Base-by-base conservation (phyloP, 176 grass and related monocot species). In the Cenchrus fungigraminus region DNA sequence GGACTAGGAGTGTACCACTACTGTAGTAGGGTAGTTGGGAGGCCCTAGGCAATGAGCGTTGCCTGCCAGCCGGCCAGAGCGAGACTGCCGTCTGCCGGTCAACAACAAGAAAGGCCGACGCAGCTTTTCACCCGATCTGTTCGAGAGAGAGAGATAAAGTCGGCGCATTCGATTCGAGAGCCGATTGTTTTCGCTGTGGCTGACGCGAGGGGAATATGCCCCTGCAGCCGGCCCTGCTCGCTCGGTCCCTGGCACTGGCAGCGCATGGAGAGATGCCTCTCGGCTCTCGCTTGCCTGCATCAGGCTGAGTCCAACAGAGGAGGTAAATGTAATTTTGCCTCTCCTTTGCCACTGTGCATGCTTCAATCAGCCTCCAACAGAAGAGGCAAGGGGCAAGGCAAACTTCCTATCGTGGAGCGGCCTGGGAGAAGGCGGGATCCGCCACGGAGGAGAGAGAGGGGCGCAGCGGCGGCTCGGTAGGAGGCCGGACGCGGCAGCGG, bases 141-240 rank as follows among this genome's bases (percentile, higher is more conserved):
- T 3, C 9, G 1, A 19, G 14, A 11, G 31, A 59, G 43, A 60
- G 40, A 12, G 9, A 60, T 12, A 11, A 28, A n/a, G 74, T 25
- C 28, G 73, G 73, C 34, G 52, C 15, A 20, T 76, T 6, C 16
- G 73, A 20, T 76, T 6, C 16, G 73, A 34, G 65, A 9, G 34
- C 37, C 31, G 34, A 19, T 16, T 34, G 54, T 59, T 43, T 57
- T 50, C 9, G 0, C 17, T 76, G 73, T 56, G 73, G 22, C 82
- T 40, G 72, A 84, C 32, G 31, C 52, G n/a, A 82, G 9, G 22
- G n/a, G 67, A 71, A 82, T 71, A 32, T 82, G 77, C 15, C 17
- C 50, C 63, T 68, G 64, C 32, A 31, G 32, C 65, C 32, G 64
- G 32, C 34, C 9, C 31, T 40, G 32, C 79, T 53, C 71, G 59